Evolutionary conservation across 805 yeast genomes (phyloP).

Genomic region (Starmera pachycereana): DNA sequence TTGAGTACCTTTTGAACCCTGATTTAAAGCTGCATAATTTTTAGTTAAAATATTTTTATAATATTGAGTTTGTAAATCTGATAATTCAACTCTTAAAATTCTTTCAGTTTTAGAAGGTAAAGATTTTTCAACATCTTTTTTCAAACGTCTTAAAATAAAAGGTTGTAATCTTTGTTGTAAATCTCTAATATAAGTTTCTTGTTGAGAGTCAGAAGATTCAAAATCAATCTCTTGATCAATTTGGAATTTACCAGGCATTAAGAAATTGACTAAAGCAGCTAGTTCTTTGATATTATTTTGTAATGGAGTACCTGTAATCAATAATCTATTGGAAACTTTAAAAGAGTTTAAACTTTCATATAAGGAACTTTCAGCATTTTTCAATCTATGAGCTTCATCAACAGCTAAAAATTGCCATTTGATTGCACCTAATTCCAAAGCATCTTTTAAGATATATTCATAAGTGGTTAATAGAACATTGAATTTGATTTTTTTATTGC

Average conservation of each 20-base stretch:
- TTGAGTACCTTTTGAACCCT: slow-evolving; percentile 69
- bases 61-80: slow-evolving; percentile 91
- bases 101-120: slow-evolving; percentile 94
- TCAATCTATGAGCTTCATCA: slow-evolving; percentile 96
- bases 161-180: slow-evolving; percentile 83
- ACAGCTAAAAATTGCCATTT: slow-evolving; percentile 97
- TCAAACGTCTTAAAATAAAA: slow-evolving; percentile 82
- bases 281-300: slow-evolving; percentile 93
- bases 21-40: slow-evolving; percentile 84
- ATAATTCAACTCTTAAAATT: slow-evolving; percentile 86
- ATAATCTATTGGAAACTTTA: slow-evolving; percentile 71
- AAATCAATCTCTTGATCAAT: slow-evolving; percentile 95
- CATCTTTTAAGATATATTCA: slow-evolving; percentile 90
- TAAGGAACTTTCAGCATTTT: slow-evolving; percentile 86
- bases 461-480: slow-evolving; percentile 90
- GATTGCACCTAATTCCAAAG: slow-evolving; percentile 65
- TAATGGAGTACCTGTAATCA: slow-evolving; percentile 96
- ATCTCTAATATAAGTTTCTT: slow-evolving; percentile 80
- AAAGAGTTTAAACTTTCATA: slow-evolving; percentile 82
- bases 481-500: slow-evolving; percentile 67
- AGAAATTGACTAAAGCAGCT: slow-evolving; percentile 88
- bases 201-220: slow-evolving; percentile 77
- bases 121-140: slow-evolving; percentile 95
- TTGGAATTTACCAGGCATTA: slow-evolving; percentile 88
- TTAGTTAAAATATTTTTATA: slow-evolving; percentile 89